These are phyloP conservation scores for Cutaneotrichosporon mucoides DNA, from an alignment of 1,284 basidiomycete species.

Conservation along the genomic window DNA sequence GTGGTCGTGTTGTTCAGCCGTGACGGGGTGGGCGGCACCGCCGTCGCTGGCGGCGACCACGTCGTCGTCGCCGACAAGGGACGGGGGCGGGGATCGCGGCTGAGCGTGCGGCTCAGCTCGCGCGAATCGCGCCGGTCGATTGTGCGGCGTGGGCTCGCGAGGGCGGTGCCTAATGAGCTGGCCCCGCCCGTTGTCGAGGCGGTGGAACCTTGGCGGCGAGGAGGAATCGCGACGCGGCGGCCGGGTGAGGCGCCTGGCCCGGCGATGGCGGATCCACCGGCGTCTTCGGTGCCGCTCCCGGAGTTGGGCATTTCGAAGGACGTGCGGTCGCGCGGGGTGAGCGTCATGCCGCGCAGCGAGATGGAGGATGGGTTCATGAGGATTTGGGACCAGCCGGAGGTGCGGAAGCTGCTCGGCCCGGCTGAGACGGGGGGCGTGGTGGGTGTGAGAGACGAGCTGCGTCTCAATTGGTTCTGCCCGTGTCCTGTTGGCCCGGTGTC, in stretches of 20 bases:
- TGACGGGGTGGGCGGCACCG: neutral
- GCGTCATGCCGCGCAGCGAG: constrained; percentile 28
- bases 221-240: constrained; percentile 4
- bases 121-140: constrained; percentile 9
- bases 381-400: constrained; percentile 43
- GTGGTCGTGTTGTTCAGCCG: neutral
- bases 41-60: neutral
- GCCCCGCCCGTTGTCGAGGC: neutral
- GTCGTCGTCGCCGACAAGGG: neutral
- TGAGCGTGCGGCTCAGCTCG: neutral
- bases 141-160: neutral
- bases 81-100: constrained; percentile 5
- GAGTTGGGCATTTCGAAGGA: constrained; percentile 29
- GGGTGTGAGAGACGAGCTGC: neutral
- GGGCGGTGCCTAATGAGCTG: neutral
- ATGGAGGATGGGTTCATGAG: constrained; percentile 36
- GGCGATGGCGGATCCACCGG: neutral
- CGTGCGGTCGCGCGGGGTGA: constrained; percentile 35
- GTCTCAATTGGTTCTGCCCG: neutral
- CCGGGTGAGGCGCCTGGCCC: neutral
- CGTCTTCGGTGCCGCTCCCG: constrained; percentile 15
- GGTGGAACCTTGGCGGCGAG: constrained; percentile 2
- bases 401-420: constrained; percentile 25
- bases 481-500: neutral
- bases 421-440: constrained; percentile 1